A percentile compares a stretch with the other conserved stretches of the same genome.
Conservation (phyloP, 1,284 basidiomycete species). For the Naganishia sp. region DNA sequence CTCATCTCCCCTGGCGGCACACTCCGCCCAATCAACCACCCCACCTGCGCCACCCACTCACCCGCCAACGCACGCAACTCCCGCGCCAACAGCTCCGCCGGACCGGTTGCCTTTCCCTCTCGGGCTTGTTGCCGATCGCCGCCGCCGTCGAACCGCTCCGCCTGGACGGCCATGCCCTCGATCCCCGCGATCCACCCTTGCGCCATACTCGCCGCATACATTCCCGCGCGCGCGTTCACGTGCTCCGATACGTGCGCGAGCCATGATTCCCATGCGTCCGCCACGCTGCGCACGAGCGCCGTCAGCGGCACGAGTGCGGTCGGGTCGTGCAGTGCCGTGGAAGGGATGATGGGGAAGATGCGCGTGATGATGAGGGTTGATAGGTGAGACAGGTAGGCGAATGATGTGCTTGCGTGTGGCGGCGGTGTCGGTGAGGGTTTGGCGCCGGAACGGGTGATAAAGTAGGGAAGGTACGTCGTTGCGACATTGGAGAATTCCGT, state of each 20-base stretch:
- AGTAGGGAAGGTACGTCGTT: conserved; percentile 21
- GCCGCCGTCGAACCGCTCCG: neutral
- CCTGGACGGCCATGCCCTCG: neutral
- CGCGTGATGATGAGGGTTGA: conserved; percentile 14
- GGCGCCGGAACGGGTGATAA: neutral
- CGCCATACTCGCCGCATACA: conserved; percentile 21
- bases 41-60: conserved; percentile 12
- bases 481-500: conserved; percentile 13
- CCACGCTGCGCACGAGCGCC: conserved; percentile 1
- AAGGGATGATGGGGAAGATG: neutral
- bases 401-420: conserved; percentile 16
- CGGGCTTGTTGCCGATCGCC: neutral
- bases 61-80: neutral
- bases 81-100: neutral
- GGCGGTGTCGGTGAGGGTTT: neutral
- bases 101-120: neutral
- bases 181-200: conserved; percentile 16
- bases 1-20: neutral
- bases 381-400: conserved; percentile 14
- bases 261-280: conserved; percentile 11
- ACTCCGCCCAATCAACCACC: conserved; percentile 19
- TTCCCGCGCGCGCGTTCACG: conserved; percentile 16
- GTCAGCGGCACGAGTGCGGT: neutral
- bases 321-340: neutral
- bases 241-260: conserved; percentile 5